Evolutionary conservation across 1,284 basidiomycete species (phyloP).

Genomic region (Macrocybe sp.): DNA sequence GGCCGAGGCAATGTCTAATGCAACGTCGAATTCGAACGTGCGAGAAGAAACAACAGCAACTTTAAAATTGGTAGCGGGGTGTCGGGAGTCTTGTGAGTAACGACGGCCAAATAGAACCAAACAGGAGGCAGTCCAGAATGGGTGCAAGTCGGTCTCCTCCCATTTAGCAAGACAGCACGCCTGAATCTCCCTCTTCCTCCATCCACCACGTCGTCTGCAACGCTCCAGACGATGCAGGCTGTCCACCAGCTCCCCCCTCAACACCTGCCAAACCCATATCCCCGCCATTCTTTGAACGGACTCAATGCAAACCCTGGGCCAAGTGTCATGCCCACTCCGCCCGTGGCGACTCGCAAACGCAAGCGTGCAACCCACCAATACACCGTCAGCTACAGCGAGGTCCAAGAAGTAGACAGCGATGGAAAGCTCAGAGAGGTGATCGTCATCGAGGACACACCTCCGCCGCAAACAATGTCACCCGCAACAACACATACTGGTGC

Average conservation of each 20-base stretch:
- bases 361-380: conserved; percentile 69
- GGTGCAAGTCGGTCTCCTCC: conserved; percentile 24
- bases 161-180: conserved; percentile 32
- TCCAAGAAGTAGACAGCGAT: conserved; percentile 73
- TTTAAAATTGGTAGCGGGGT: conserved; percentile 2
- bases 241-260: conserved; percentile 55
- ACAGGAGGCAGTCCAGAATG: conserved; percentile 27
- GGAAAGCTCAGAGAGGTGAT: conserved; percentile 78
- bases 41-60: not conserved
- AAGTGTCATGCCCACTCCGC: conserved; percentile 57
- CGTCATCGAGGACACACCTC: conserved; percentile 83
- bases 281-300: conserved; percentile 43
- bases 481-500: conserved; percentile 61
- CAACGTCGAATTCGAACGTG: too few relatives aligned
- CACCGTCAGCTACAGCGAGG: conserved; percentile 78
- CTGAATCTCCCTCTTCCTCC: conserved; percentile 28
- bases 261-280: conserved; percentile 53
- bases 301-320: conserved; percentile 34
- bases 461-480: conserved; percentile 71
- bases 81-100: conserved; percentile 15
- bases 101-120: conserved; percentile 29
- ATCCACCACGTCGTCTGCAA: conserved; percentile 44
- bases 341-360: conserved; percentile 67
- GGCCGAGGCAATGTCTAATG: too few relatives aligned
- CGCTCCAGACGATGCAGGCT: conserved; percentile 55